A percentile compares a stretch with the other conserved stretches of the same genome.
Evolutionary conservation across 768 basidiomycete species (phyloP).

Genomic region (Boletus reticulatus): DNA sequence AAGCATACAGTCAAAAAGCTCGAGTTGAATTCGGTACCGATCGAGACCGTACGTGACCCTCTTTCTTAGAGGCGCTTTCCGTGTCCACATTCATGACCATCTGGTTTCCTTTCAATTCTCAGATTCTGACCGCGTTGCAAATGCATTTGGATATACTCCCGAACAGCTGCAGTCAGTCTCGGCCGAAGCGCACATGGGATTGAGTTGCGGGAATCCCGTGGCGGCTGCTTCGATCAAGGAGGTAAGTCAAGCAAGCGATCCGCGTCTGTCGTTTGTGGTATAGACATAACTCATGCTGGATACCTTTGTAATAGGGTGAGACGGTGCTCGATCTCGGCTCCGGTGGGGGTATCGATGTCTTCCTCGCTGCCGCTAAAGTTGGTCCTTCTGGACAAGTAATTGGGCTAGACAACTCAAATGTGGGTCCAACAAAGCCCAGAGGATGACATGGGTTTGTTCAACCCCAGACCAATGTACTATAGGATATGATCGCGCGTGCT

Average conservation of each 20-base stretch:
- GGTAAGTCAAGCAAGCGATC: conserved; percentile 24
- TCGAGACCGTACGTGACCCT: conserved; percentile 10
- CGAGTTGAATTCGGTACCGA: conserved; percentile 4
- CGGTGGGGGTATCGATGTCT: conserved; percentile 55
- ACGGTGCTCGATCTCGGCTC: conserved; percentile 55
- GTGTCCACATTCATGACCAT: neutral
- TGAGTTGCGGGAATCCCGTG: conserved; percentile 55
- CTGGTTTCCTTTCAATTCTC: neutral
- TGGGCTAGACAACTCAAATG: conserved; percentile 53
- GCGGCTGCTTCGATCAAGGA: conserved; percentile 44
- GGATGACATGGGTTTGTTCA: neutral
- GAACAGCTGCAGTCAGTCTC: conserved; percentile 45
- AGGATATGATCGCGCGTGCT: conserved; percentile 54
- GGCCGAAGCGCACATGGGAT: conserved; percentile 44
- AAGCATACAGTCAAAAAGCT: conserved; percentile 11
- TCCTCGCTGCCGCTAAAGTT: conserved; percentile 50
- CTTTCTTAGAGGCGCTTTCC: neutral
- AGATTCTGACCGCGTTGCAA: conserved; percentile 19
- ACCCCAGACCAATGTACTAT: neutral
- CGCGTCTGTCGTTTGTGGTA: too few relatives aligned
- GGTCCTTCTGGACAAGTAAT: conserved; percentile 49
- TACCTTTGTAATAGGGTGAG: conserved; percentile 44
- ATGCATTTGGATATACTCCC: conserved; percentile 46
- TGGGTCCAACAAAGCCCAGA: conserved; percentile 19
- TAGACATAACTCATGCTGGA: neutral